Evolutionary conservation across 306 rosid species (phyloP).

Genomic region (Prosopis cineraria): DNA sequence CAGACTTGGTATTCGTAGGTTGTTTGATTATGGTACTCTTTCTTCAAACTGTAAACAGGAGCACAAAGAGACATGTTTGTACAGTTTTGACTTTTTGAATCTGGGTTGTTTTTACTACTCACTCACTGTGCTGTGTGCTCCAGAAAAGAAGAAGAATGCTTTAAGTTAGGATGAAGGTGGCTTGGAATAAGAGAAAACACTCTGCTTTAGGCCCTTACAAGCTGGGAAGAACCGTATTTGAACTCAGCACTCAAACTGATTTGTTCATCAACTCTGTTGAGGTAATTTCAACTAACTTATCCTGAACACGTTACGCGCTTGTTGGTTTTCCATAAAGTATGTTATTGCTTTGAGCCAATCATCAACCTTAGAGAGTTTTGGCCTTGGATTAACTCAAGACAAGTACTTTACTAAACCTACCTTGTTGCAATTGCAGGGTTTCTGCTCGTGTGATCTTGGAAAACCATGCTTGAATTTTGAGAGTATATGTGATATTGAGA

Average conservation of each 20-base stretch:
- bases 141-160: no score
- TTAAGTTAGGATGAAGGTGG: slow-evolving; percentile 1
- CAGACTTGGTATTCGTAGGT: slow-evolving; percentile 27
- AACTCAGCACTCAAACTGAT: slow-evolving; percentile 11
- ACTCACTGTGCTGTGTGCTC: not conserved
- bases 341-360: not conserved
- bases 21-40: slow-evolving; percentile 30
- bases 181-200: not conserved
- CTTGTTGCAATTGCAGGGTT: slow-evolving; percentile 40
- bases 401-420: not conserved
- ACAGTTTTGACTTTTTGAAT: not conserved
- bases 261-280: slow-evolving; percentile 14
- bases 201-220: not conserved
- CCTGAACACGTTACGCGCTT: not conserved
- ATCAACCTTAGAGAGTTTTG: slow-evolving; percentile 7
- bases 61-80: slow-evolving; percentile 3
- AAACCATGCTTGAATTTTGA: not conserved
- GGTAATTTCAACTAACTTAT: slow-evolving; percentile 29
- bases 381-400: not conserved
- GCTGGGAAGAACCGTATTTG: not conserved
- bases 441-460: not conserved
- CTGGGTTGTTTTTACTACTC: not conserved
- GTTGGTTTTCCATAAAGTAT: slow-evolving; percentile 19
- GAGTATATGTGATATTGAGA: slow-evolving; percentile 7
- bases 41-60: slow-evolving; percentile 10